Evolutionary conservation across 805 yeast genomes (phyloP).

Genomic region (Myxozyma neotropica): DNA sequence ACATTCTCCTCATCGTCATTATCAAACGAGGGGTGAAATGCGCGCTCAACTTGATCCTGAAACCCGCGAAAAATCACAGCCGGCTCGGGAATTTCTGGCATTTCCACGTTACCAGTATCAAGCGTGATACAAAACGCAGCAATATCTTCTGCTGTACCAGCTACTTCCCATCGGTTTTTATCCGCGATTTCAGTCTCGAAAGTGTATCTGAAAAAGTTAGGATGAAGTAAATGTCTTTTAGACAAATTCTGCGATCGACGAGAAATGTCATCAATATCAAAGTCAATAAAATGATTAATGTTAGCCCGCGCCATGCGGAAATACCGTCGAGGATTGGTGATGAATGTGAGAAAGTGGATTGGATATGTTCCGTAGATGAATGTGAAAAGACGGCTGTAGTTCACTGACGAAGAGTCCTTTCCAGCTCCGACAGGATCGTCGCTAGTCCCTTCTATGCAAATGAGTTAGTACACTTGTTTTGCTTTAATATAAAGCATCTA

Average conservation of each 20-base stretch:
- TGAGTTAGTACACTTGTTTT: neutral
- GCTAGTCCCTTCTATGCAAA: neutral
- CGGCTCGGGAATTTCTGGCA: slow-evolving; percentile 28
- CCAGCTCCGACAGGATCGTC: slow-evolving; percentile 21
- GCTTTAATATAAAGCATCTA: neutral
- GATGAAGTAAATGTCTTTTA: slow-evolving; percentile 51
- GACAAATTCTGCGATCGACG: slow-evolving; percentile 40
- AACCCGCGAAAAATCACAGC: slow-evolving; percentile 29
- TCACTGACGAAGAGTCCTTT: slow-evolving; percentile 17
- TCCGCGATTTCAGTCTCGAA: slow-evolving; percentile 44
- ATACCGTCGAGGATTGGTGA: slow-evolving; percentile 49
- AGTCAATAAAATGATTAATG: slow-evolving; percentile 14
- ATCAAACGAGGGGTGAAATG: slow-evolving; percentile 3
- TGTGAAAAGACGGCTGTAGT: slow-evolving; percentile 44
- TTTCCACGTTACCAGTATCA: slow-evolving; percentile 31
- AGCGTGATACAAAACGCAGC: slow-evolving; percentile 42
- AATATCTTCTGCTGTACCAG: slow-evolving; percentile 45
- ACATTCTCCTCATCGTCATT: slow-evolving; percentile 2
- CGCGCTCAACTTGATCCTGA: slow-evolving; percentile 23
- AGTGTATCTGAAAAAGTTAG: slow-evolving; percentile 48
- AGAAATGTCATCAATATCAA: slow-evolving; percentile 44
- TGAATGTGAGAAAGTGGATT: slow-evolving; percentile 49
- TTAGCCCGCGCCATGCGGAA: slow-evolving; percentile 33
- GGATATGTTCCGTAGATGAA: slow-evolving; percentile 64
- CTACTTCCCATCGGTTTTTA: slow-evolving; percentile 38